These are phyloP conservation scores for Microbotryum violaceum DNA, from an alignment of 1,284 basidiomycete species.

Conservation along the genomic window DNA sequence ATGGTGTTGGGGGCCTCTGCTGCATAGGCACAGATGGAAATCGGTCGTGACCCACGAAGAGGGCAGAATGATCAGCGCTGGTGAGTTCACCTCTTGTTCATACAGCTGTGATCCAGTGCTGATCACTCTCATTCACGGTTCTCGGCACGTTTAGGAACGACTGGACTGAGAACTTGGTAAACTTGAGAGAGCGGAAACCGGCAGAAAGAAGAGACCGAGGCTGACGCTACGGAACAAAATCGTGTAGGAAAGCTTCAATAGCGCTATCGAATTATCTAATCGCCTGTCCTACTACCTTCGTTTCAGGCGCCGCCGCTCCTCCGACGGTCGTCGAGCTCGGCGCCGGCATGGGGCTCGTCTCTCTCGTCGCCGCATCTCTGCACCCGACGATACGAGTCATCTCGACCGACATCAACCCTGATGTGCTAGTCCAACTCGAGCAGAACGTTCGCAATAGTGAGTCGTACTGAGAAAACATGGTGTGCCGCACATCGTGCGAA, in stretches of 20 bases:
- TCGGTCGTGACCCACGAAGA: conserved; percentile 20
- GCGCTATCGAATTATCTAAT: conserved; percentile 27
- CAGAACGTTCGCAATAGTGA: conserved; percentile 17
- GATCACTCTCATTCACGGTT: neutral
- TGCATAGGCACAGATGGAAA: neutral
- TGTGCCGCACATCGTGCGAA: neutral
- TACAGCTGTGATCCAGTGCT: fast-evolving
- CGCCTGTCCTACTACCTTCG: conserved; percentile 1
- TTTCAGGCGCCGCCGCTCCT: neutral
- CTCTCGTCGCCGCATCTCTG: conserved; percentile 13
- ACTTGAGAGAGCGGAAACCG: neutral
- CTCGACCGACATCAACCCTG: conserved; percentile 24
- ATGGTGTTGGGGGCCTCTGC: conserved; percentile 17
- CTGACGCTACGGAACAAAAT: neutral
- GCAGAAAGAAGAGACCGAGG: too few relatives aligned
- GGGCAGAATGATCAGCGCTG: conserved; percentile 23
- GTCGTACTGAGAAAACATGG: neutral
- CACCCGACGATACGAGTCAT: neutral
- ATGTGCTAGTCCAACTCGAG: conserved; percentile 15
- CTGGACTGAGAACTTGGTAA: conserved; percentile 24
- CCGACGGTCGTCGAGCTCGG: conserved; percentile 20
- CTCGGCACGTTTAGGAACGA: conserved; percentile 10
- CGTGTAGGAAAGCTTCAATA: conserved; percentile 27
- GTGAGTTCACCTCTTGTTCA: conserved; percentile 1
- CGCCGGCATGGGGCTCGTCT: conserved; percentile 23